Evolutionary conservation across 2,329 filamentous ascomycete genomes (phyloP), one percentile per base, ranked within the genome.

Genomic region (Trichoderma asperellum): DNA sequence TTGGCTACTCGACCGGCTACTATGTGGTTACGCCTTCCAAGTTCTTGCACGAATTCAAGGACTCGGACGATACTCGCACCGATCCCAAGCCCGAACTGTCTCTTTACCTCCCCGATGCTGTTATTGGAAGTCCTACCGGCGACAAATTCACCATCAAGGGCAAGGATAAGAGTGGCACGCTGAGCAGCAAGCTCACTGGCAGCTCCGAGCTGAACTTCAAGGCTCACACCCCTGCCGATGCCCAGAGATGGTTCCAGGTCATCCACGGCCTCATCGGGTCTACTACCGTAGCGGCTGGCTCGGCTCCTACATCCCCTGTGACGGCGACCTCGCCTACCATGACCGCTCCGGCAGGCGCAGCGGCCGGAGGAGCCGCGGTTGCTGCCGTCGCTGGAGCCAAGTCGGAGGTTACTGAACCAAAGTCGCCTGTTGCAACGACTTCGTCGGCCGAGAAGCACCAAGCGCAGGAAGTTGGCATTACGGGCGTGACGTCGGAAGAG

Each of bases 41-140:
- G 76, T 99, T 91, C 82, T 83, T 99, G 70, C 96, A 99, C 82
- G 94, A 97, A 80, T 99, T 97, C 86, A 97, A 97, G 82, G 94
- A 96, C 76, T 91, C 92, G 77, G 95, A 98, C 76, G 87, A 89
- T 76, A 74, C 86, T 63, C 85, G 86, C 59, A 82, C 88, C 75
- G 93, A 97, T 71, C 93, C 93, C 11, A 85, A 87, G 68, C 95
- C 96, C 0, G 95, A 99, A 78, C 84, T 96, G 52, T 96, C 92
- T 16, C 88, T 99, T 73, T 98, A 95, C 80, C 89, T 99, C 0
- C 94, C 96, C 12, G 96, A 99, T 75, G 96, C 95, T 74, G 81
- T 90, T 57, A 87, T 98, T 69, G 93, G 94, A 69, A 76, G 82
- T 0, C 87, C 87, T 14, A 89, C 85, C 73, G 94, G 92, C 66